Base-by-base conservation (phyloP, 1,284 basidiomycete genomes). In the Marasmius sp. region DNA sequence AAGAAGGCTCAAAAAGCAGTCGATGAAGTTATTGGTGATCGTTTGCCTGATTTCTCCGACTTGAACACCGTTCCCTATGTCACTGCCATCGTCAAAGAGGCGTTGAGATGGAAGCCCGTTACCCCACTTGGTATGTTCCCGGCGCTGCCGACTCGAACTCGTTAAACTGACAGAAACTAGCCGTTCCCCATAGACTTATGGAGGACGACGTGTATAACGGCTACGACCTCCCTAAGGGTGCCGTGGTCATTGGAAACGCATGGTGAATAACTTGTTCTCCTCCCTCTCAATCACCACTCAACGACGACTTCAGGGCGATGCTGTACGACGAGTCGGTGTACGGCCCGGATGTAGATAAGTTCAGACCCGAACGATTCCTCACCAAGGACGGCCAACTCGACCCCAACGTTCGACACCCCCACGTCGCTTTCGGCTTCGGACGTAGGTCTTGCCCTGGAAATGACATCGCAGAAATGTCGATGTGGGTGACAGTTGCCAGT, bases 131-230 rank as follows among this genome's bases (percentile, higher is more conserved):
- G 61, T 54, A 22, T 41, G 60, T 16, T 12, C 4, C 20, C 8
- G n/a, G 11, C 8, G 27, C n/a, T 50, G 12, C 3, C 4, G 4
- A 2, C 10, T 50, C 48, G 48, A 14, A 50, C 43, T 45, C 43
- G 27, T 2, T 11, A 5, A 50, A 50, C 14, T 22, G 20, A 12
- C 34, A 16, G 20, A 14, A 11, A 22, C 8, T 9, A 63, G 45
- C 38, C 12, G 11, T 57, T n/a, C 54, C 52, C 36, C 53, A 63
- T 27, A 37, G 36, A 34, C 49, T 47, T 1, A 61, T 22, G 16
- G 58, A 65, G 33, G 62, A 64, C 57, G 65, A 68, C 58, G 41
- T 64, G 7, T 65, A 66, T 47, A 45, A 62, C n/a, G 67, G 64
- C 9, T 61, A 60, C 36, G 60, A 64, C 51, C 65, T 68, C 18